Base-by-base conservation (phyloP, 805 yeast species). In the Pichia manshurica region DNA sequence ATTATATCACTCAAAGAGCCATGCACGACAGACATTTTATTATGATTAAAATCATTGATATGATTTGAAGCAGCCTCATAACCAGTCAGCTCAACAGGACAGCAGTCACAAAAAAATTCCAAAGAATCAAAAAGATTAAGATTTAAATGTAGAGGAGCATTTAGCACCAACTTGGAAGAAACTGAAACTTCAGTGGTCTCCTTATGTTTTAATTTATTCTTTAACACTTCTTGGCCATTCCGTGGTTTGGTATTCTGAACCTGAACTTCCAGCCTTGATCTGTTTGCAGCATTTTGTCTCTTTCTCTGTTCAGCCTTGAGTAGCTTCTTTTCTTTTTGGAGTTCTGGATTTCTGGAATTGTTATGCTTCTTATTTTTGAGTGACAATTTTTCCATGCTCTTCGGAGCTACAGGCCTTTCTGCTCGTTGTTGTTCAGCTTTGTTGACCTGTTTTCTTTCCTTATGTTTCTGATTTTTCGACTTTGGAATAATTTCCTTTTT, bases 31-130 rank as follows among this genome's bases (percentile, higher is more conserved):
- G 39, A 45, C 41, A 44, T 44, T 21, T 39, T 22, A 13, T 36
- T 5, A 33, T 41, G 46, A 15, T 31, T 17, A 36, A 41, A 48
- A 6, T 45, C 39, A 3, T n/a, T 15, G 16, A n/a, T 5, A 23
- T 48, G 49, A 5, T 25, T 22, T 5, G 32, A 9, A n/a, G 48
- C 49, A 19, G 34, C 22, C 10, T 12, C 15, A 28, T 40, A 40
- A 13, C 39, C 35, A 5, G 19, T 38, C 19, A 31, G 8, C 25
- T 44, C 48, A 46, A 39, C 42, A 12, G 49, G 50, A 25, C 46
- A 46, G 37, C 43, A 38, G 22, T 42, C 40, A 39, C 49, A 41
- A 19, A 13, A 15, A 28, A 41, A 40, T 23, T 46, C 49, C 5
- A 47, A 22, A 8, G 22, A n/a, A 28, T 39, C 47, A 34, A 20